Conservation (phyloP, 1,284 basidiomycete genomes). For the Irpex rosettiformis region DNA sequence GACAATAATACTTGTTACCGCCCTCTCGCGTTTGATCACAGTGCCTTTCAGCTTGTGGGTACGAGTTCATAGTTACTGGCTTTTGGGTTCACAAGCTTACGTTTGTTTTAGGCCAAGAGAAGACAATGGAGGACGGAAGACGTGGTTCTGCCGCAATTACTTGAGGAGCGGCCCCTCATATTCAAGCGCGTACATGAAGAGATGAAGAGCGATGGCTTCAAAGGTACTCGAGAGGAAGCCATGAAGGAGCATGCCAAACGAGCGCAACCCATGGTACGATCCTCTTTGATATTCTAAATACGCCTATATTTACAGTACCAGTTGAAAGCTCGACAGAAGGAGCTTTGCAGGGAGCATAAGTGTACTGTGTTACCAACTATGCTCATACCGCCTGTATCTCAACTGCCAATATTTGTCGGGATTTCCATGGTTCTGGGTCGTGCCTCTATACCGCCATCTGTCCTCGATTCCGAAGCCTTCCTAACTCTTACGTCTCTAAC, state of each 20-base stretch:
- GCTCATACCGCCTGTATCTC: constrained; percentile 57
- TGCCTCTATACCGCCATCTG: constrained; percentile 53
- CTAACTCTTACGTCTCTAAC: constrained; percentile 68
- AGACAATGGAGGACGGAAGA: constrained; percentile 66
- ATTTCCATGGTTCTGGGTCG: constrained; percentile 58
- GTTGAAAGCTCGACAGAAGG: constrained; percentile 44
- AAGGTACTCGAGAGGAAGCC: constrained; percentile 52
- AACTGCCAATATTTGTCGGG: constrained; percentile 72
- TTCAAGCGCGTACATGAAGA: constrained; percentile 49
- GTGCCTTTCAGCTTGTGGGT: constrained; percentile 85
- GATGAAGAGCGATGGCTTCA: constrained; percentile 55
- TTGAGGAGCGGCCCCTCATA: constrained; percentile 49
- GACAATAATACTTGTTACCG: constrained; percentile 74
- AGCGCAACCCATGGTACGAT: constrained; percentile 36
- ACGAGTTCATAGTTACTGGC: constrained; percentile 22
- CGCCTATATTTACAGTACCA: constrained; percentile 1
- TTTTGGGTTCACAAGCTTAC: constrained; percentile 6
- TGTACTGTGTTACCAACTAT: constrained; percentile 62
- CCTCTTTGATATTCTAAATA: neutral
- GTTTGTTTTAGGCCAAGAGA: constrained; percentile 48
- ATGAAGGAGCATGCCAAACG: constrained; percentile 45
- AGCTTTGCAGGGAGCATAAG: constrained; percentile 53
- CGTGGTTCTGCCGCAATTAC: constrained; percentile 64
- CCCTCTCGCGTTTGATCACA: constrained; percentile 64
- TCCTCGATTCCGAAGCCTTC: constrained; percentile 73